Percentiles rank a stretch among this genome's conserved stretches.
Evolutionary conservation across 176 grass and related monocot species (phyloP).

Genomic region (Aegilops umbellulata): DNA sequence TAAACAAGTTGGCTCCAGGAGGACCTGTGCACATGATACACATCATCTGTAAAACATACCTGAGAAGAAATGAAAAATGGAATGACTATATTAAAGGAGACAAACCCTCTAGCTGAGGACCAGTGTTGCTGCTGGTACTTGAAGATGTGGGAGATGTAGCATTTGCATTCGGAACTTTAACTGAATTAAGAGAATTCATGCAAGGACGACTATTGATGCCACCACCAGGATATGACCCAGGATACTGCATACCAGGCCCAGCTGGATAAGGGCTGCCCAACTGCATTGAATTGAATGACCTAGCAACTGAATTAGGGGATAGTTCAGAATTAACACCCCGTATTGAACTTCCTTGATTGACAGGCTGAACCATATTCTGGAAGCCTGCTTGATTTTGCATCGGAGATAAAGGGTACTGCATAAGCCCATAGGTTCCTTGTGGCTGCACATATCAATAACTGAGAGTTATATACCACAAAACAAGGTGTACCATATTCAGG

Average conservation of each 20-base stretch:
- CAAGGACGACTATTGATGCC: conserved; percentile 42
- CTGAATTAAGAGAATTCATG: conserved; percentile 49
- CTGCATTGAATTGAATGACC: conserved; percentile 52
- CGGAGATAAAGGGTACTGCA: conserved; percentile 90
- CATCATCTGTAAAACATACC: neutral
- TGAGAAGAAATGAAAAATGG: neutral
- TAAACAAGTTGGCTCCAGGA: conserved; percentile 85
- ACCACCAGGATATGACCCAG: conserved; percentile 54
- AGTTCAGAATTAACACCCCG: conserved; percentile 52
- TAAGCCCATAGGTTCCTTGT: conserved; percentile 83
- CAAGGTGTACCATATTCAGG: conserved; percentile 10
- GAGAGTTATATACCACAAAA: conserved; percentile 5
- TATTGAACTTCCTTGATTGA: conserved; percentile 63
- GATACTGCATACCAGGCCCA: conserved; percentile 62
- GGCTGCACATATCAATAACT: conserved; percentile 57
- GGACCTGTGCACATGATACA: conserved; percentile 47
- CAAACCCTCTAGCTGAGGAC: conserved; percentile 69
- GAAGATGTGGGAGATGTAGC: conserved; percentile 47
- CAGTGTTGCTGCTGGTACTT: conserved; percentile 45
- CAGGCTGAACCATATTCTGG: conserved; percentile 54
- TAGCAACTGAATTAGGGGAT: conserved; percentile 51
- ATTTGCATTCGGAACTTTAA: conserved; percentile 54
- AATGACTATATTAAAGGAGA: conserved; percentile 3
- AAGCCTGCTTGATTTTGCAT: conserved; percentile 76
- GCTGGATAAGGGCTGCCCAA: conserved; percentile 63